Evolutionary conservation across 1,139 yeast species (phyloP), one percentile per base, ranked within the genome.

Genomic region (Kodamaea sp.): DNA sequence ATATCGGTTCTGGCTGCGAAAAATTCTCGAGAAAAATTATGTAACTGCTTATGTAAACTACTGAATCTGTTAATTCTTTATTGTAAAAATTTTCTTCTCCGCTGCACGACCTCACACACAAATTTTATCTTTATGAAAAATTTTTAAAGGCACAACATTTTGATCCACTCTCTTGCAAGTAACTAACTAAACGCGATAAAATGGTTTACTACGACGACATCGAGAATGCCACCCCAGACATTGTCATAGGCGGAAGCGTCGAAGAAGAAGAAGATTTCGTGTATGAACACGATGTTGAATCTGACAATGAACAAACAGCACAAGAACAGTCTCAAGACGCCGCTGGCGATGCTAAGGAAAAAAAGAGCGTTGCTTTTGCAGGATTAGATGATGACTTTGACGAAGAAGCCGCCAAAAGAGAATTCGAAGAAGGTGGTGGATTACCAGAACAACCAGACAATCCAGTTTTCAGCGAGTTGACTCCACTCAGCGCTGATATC

Each of bases 401-500:
- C 56, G 84, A 82, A 60, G 80, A 73, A 53, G 72, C 66, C 24
- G 83, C 88, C 54, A 77, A 74, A 54, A 77, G 80, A 58, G 97
- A 92, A 62, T 90, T 90, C 53, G 96, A 86, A 73, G 97, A 89
- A 67, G 97, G 97, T 58, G 97, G 97, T 41, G 97, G 98, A 40
- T 76, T 92, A 44, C 98, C 98, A 40, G 96, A 86, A 60, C 98
- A 92, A 67, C 96, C 97, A 44, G 84, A 77, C 34, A 73, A 87
- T 62, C 95, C 95, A 39, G 96, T 90, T 58, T 84, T 89, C 54
- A 51, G 81, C 35, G 62, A 70, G 52, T 70, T 90, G 64, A 85
- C 92, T 34, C 97, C 97, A 34, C 73, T 87, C 49, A 84, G 95
- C 9, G 94, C 96, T 39, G 97, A 89, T 57, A 92, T 92, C 60